Evolutionary conservation across 2,329 filamentous ascomycete species (phyloP), one percentile per base, ranked within the genome.

Genomic region (Fusarium pseudograminearum): DNA sequence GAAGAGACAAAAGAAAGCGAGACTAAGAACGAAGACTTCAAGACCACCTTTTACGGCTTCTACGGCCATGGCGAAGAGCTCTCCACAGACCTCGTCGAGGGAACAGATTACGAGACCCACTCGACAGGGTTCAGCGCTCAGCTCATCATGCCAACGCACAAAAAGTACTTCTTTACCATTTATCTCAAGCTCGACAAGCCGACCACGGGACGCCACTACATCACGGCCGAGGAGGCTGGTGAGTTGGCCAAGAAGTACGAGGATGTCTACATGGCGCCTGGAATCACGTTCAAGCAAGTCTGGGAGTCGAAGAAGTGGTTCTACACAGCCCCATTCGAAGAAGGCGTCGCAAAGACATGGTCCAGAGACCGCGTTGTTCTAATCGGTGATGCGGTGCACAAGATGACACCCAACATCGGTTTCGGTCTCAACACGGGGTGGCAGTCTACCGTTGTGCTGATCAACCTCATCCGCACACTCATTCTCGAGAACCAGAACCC

Each of bases 371-470:
- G 70, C 1, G 65, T 72, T 1, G 67, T 72, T 15, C 55, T 72
- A 1, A 34, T 70, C 0, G 70, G 70, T 0, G 70, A 72, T 20
- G 63, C 70, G 1, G 69, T 57, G 0, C 70, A 72, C n/a, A 66
- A 68, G 34, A 71, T 72, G 62, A 72, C 70, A 0, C 70, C 70
- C 0, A 72, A 72, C 9, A 55, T 70, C 0, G 70, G 70, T 0
- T 67, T 72, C 10, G 58, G 70, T 4, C 42, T 72, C 11, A 72
- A 72, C 45, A 62, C 65, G 5, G 70, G 69, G 7, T 70, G 67
- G 67, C 67, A 70, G 22, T 67, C 67, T 7, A 57, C 61, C 4
- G 64, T 57, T 3, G 50, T 64, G 0, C 18, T 71, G 5, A 62
- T 64, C 42, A 71, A 71, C 12, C 38, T 59, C 20, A 41, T 71